Conservation (phyloP, 805 yeast genomes). For the Phaffomyces thermotolerans region DNA sequence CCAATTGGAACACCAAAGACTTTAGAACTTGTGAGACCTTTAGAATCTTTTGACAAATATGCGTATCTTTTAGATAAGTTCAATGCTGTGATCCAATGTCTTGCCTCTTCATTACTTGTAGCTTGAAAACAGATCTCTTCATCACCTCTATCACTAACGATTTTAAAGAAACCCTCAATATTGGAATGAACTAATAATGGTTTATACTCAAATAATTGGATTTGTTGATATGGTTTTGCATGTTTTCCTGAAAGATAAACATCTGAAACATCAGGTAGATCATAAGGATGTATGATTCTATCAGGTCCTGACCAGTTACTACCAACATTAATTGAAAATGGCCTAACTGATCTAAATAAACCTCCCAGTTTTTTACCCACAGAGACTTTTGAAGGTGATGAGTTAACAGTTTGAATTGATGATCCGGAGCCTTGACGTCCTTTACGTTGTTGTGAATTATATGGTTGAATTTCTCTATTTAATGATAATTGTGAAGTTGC, state of each 20-base stretch:
- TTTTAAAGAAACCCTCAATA: conserved; percentile 35
- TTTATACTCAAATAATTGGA: conserved; percentile 37
- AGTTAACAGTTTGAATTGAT: conserved; percentile 5
- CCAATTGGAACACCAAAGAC: conserved; percentile 86
- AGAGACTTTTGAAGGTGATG: conserved; percentile 18
- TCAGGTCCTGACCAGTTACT: conserved; percentile 36
- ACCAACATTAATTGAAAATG: conserved; percentile 48
- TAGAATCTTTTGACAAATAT: conserved; percentile 33
- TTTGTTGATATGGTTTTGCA: conserved; percentile 42
- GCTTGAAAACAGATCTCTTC: conserved; percentile 66
- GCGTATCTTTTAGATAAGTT: conserved; percentile 34
- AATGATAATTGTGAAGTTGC: conserved; percentile 17
- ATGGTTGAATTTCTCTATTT: conserved; percentile 10
- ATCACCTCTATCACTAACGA: conserved; percentile 34
- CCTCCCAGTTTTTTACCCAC: conserved; percentile 48
- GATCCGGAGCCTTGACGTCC: conserved; percentile 10
- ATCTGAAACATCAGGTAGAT: conserved; percentile 49
- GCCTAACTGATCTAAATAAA: conserved; percentile 47
- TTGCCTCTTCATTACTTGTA: conserved; percentile 48
- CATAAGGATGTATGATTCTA: conserved; percentile 39
- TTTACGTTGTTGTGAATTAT: conserved; percentile 15
- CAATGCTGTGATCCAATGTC: conserved; percentile 60
- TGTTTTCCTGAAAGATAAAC: conserved; percentile 31
- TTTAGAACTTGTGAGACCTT: conserved; percentile 35
- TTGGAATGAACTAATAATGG: conserved; percentile 31